Conservation (phyloP, 768 basidiomycete species). For the Agaricus blazei region DNA sequence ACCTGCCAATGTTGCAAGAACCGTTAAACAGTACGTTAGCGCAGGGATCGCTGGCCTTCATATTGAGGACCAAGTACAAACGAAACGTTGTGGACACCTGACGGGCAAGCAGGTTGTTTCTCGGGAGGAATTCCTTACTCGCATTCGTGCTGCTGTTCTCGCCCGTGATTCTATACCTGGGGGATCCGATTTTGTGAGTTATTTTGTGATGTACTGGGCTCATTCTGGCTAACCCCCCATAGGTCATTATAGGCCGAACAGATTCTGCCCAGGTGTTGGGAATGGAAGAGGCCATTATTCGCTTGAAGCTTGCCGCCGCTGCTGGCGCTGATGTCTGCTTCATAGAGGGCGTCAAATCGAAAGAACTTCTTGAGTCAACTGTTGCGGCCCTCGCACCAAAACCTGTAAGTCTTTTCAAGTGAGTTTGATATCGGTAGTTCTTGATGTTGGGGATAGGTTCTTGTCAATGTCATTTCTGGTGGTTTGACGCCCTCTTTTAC, state of each 20-base stretch:
- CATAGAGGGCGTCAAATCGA: conserved; percentile 71
- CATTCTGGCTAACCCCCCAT: background rate
- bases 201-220: background rate
- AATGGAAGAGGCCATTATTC: conserved; percentile 66
- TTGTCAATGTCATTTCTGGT: conserved; percentile 76
- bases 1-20: conserved; percentile 68
- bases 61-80: conserved; percentile 80
- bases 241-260: conserved; percentile 73
- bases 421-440: background rate
- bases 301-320: conserved; percentile 64
- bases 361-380: conserved; percentile 57
- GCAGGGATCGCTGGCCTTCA: conserved; percentile 71
- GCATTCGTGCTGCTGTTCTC: conserved; percentile 71
- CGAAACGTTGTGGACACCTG: conserved; percentile 74
- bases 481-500: conserved; percentile 74
- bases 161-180: conserved; percentile 73
- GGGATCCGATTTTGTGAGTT: conserved; percentile 59
- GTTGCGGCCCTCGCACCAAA: conserved; percentile 66
- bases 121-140: conserved; percentile 65
- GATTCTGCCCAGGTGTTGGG: conserved; percentile 75
- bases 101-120: conserved; percentile 80
- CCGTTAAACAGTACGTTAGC: conserved; percentile 61
- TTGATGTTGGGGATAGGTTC: conserved; percentile 32
- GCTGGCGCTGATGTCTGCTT: conserved; percentile 78
- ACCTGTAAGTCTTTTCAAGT: conserved; percentile 37